These are phyloP conservation scores for Sclerotiophoma versabilis DNA, from an alignment of 2,329 filamentous ascomycete genomes.

Conservation along the genomic window DNA sequence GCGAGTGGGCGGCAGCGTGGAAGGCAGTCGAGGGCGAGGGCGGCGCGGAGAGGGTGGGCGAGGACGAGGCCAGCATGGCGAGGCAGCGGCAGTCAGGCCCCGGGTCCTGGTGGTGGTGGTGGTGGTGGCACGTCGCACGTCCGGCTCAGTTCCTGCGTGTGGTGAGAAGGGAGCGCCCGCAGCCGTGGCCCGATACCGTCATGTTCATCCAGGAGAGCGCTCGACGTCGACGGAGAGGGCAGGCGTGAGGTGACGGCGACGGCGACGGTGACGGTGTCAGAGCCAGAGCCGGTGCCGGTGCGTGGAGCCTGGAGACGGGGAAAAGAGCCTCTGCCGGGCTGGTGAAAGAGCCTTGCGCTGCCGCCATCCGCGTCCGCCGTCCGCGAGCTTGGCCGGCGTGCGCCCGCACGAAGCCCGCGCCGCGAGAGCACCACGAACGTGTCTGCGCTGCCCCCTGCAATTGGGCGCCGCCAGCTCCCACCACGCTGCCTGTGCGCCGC, in stretches of 20 bases:
- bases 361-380: conserved; percentile 12
- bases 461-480: neutral
- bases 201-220: conserved; percentile 21
- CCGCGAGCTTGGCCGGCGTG: conserved; percentile 9
- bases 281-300: too few species aligned
- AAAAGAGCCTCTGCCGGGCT: conserved; percentile 14
- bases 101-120: neutral
- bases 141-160: conserved; percentile 8
- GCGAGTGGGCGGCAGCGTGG: conserved; percentile 32
- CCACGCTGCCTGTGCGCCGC: neutral
- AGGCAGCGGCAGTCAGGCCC: neutral
- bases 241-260: too few species aligned
- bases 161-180: conserved; percentile 19
- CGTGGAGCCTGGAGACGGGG: conserved; percentile 11
- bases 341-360: conserved; percentile 13
- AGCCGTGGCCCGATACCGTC: conserved; percentile 23
- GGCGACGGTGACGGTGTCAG: too few species aligned
- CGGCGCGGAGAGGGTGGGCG: conserved; percentile 48
- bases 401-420: neutral
- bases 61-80: conserved; percentile 45
- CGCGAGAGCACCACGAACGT: conserved; percentile 12
- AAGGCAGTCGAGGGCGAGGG: conserved; percentile 46
- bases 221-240: conserved; percentile 14
- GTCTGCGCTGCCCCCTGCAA: conserved; percentile 4
- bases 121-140: too few species aligned